Base-by-base conservation (phyloP, 2,329 filamentous ascomycete species). In the Xylariaceae sp. region DNA sequence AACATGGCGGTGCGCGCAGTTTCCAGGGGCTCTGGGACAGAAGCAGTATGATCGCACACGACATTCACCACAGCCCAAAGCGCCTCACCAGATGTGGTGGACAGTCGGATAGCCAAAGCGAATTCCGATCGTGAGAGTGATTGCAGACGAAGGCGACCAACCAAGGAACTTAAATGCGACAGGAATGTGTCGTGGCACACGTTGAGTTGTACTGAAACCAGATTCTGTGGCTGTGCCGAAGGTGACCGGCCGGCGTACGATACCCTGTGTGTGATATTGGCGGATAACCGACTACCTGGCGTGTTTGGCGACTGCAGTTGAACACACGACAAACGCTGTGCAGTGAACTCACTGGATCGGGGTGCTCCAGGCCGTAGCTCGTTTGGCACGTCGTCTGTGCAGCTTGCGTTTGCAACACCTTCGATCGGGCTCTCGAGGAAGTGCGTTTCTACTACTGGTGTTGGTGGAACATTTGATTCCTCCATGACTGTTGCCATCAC, bases 81-180 rank as follows among this genome's bases (percentile, higher is more conserved):
- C 65, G 88, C 85, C 51, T 88, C 87, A 64, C 92, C 95, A 2
- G 92, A 92, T 6, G 85, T 81, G 8, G 92, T 89, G 7, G 92
- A 90, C 71, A 93, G 88, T 70, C 90, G 88, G 52, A 95, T 93
- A 13, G 90, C 92, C 9, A 87, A 77, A 37, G 92, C 85, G 53
- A 97, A 81, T 72, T 96, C 92, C 1, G 88, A 85, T 7, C 91
- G 88, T 6, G 92, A 94, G 63, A 94, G 88, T n/a, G 92, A 94
- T 72, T 97, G 92, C 61, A 97, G 80, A 73, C 97, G 91, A 58
- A 97, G 82, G 44, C 85, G 81, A 13, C 94, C 94, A 71, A 97
- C 93, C 72, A 97, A 96, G 3, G 91, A 95, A 54, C 90, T 93
- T 55, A 99, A 84, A 70, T 92, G 89, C 5, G 92, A 94, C 56